A percentile compares a stretch with the other conserved stretches of the same genome.
Conservation (phyloP, 495 filamentous ascomycete species). For the Parmelia sp. region DNA sequence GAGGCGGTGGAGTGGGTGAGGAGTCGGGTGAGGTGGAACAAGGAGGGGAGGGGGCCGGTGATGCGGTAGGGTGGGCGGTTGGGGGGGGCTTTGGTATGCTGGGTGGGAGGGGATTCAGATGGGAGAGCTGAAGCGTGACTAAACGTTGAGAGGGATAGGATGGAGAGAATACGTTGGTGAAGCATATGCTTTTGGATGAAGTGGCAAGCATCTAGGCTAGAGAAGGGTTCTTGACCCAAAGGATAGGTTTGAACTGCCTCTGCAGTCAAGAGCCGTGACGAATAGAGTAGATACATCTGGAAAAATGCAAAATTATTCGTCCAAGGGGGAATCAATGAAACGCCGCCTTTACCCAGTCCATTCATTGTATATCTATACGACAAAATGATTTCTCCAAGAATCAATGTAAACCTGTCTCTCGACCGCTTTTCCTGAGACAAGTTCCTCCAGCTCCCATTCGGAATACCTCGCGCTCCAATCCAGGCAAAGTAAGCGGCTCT, state of each 20-base stretch:
- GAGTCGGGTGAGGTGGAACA: constrained; percentile 90
- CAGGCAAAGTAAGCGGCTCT: not conserved
- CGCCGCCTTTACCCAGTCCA: not conserved
- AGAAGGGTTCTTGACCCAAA: not conserved
- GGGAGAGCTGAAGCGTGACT: not conserved
- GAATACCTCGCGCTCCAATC: not conserved
- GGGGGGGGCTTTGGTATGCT: not conserved
- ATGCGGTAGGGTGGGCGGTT: constrained; percentile 56
- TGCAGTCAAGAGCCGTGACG: not conserved
- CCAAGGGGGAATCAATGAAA: not conserved
- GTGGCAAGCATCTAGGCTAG: too few relatives aligned
- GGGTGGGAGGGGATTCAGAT: not conserved
- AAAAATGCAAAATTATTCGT: not conserved
- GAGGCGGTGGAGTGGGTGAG: constrained; percentile 96
- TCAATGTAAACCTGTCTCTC: not conserved
- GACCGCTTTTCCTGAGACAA: not conserved
- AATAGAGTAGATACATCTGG: not conserved
- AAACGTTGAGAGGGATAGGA: not conserved
- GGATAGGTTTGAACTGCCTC: not conserved
- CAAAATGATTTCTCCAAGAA: not conserved
- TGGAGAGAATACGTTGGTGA: too few relatives aligned
- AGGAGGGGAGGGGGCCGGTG: constrained; percentile 81
- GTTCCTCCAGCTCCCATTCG: not conserved
- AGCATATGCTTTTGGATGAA: too few relatives aligned
- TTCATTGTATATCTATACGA: too few relatives aligned